Evolutionary conservation across 2,329 filamentous ascomycete genomes (phyloP), one percentile per base, ranked within the genome.

Genomic region (Rhinocladiella similis): DNA sequence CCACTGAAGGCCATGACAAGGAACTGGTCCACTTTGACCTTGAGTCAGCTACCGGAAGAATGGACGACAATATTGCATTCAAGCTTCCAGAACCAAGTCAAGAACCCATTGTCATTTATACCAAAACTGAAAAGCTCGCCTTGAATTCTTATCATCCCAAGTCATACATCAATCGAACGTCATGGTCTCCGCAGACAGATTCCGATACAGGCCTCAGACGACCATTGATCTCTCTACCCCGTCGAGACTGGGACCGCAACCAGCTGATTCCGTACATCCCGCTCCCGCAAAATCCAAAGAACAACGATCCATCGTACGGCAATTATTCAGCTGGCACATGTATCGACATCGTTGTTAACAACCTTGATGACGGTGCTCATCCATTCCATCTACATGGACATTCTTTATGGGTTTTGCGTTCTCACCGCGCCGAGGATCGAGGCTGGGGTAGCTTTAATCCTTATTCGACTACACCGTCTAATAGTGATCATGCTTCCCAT

Each of bases 331-430:
- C 22, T 25, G 22, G 22, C 22, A 25, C 22, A 25, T 81, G 78
- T 77, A 66, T 73, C 13, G 71, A 73, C 19, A 61, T 73, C n/a
- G 63, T 73, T 3, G 67, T 73, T 57, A 72, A 73, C 60, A 72
- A 73, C 53, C 59, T 66, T 46, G 69, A 73, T 51, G 56, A 59
- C 51, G 70, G 70, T 48, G 63, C 73, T 35, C 77, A 80, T 61
- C 76, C 77, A 0, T 77, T 79, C 65, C 79, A 81, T 67, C 68
- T 82, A 12, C 79, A 81, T 67, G 79, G 79, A 4, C 78, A 81
- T 64, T 74, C 80, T 53, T 80, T 81, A 67, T 77, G 72, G 62
- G 66, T 80, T 67, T 70, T 1, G 38, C 48, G 14, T 53, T 52
- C 29, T 38, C 43, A 39, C 12, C 38, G 47, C 43, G 38, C 16